These are phyloP conservation scores for Ceratocystis eucalypticola DNA, from an alignment of 2,329 filamentous ascomycete genomes.

Conservation along the genomic window DNA sequence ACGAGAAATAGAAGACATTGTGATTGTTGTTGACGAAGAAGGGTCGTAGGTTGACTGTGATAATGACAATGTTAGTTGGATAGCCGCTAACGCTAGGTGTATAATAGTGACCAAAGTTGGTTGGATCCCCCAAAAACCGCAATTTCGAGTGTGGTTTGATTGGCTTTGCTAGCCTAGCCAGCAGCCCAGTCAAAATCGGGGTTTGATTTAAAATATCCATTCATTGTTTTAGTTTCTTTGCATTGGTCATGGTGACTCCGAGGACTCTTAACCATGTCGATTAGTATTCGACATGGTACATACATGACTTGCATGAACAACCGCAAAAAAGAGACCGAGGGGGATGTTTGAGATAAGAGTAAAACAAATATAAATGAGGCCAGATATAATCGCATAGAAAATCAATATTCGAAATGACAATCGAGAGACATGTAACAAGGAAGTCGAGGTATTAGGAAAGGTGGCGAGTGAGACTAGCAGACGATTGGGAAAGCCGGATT, in stretches of 20 bases:
- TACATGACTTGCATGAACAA: not conserved
- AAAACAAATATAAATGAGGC: not conserved
- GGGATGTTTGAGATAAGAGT: not conserved
- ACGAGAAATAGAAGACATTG: slow-evolving; percentile 68
- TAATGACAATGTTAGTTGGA: not conserved
- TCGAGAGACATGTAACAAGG: not conserved
- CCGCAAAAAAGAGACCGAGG: not conserved
- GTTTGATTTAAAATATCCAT: not conserved
- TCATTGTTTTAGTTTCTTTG: not conserved
- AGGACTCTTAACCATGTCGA: not conserved
- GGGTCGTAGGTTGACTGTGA: not conserved
- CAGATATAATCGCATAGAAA: not conserved
- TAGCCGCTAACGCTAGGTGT: no score
- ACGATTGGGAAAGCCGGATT: not conserved
- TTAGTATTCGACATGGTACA: not conserved
- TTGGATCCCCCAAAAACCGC: no score
- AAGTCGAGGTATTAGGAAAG: not conserved
- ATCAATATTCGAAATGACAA: not conserved
- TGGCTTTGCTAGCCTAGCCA: not conserved
- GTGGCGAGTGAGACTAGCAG: not conserved
- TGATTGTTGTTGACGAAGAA: slow-evolving; percentile 23
- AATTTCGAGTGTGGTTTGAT: not conserved
- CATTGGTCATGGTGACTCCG: not conserved
- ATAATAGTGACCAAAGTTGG: no score
- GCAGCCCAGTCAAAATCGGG: not conserved